Evolutionary conservation across 1,284 basidiomycete species (phyloP), one percentile per base, ranked within the genome.

Genomic region (Xerocomus alliaceus): DNA sequence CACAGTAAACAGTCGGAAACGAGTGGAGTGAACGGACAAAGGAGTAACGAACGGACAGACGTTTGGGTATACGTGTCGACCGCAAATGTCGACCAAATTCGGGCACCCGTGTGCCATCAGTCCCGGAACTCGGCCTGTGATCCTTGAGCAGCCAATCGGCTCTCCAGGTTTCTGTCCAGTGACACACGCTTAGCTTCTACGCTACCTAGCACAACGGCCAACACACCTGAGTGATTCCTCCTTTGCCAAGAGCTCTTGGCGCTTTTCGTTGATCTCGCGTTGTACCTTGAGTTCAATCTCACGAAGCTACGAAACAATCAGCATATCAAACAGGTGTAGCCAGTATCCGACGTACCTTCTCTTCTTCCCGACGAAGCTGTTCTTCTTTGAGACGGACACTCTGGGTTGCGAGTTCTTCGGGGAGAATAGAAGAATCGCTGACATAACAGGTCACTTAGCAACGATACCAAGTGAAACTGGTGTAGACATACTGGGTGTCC

Each of bases 241-340:
- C 78, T 96, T 97, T 51, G 94, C 94, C 72, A 95, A 79, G 66
- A 99, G 81, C 78, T 99, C 97, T 78, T 99, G 97, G 74, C 96
- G 86, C 85, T 98, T 98, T 84, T 99, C 94, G 79, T 94, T 94
- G 80, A 99, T 97, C 84, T 99, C 97, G 63, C 97, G 89, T 79
- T 98, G 97, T 41, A 98, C 95, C 78, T 95, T 95, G 78, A 98
- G 87, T 77, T 99, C 97, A 77, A 98, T 95, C 81, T 99, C 97
- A 70, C 97, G 93, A 66, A 99, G 84, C 90, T 94, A 75, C 54
- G 26, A 56, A 63, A 60, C 60, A 53, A 52, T 66, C 60, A 68
- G 42, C 47, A 47, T 13, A 49, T 64, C 52, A 42, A 56, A 46
- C 22, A 49, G 54, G 46, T 46, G 39, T 10, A 15, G 48, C 26